phyloP scores from a whole-genome alignment of 169 alveolate genomes.

The Cryptosporidium ubiquitum region DNA sequence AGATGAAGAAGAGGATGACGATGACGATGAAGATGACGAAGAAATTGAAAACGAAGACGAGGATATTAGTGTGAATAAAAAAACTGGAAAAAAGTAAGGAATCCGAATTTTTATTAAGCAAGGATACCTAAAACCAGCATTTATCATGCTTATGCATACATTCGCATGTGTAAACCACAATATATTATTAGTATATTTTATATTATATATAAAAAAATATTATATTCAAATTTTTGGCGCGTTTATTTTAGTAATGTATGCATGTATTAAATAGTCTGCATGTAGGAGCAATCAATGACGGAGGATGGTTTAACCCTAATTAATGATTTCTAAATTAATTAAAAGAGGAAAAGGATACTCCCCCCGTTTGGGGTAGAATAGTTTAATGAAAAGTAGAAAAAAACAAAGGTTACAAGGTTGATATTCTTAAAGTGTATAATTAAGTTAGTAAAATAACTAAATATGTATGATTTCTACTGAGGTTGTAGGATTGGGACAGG shows the following conservation, averaged over 20 bases:
- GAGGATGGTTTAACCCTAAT: background rate
- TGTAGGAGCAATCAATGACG: background rate
- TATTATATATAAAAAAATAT: too few species aligned
- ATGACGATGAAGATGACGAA: conserved; percentile 10
- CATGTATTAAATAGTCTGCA: background rate
- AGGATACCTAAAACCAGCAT: too few species aligned
- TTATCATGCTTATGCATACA: too few species aligned
- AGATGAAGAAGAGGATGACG: conserved; percentile 35
- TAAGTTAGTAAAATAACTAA: background rate
- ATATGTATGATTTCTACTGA: background rate
- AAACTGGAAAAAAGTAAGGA: background rate
- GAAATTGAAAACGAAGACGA: background rate
- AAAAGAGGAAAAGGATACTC: background rate
- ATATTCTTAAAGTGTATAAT: background rate
- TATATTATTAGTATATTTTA: too few species aligned
- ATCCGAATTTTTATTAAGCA: too few species aligned
- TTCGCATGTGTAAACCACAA: background rate
- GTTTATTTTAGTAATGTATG: too few species aligned
- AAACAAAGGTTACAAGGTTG: background rate
- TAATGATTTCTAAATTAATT: background rate
- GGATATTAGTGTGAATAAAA: background rate
- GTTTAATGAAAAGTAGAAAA: background rate
- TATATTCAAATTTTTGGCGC: background rate
- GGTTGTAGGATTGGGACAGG: background rate
- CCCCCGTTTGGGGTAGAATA: background rate